phyloP scores from a whole-genome alignment of 257 asterid genomes.

The Cinchona pubescens region DNA sequence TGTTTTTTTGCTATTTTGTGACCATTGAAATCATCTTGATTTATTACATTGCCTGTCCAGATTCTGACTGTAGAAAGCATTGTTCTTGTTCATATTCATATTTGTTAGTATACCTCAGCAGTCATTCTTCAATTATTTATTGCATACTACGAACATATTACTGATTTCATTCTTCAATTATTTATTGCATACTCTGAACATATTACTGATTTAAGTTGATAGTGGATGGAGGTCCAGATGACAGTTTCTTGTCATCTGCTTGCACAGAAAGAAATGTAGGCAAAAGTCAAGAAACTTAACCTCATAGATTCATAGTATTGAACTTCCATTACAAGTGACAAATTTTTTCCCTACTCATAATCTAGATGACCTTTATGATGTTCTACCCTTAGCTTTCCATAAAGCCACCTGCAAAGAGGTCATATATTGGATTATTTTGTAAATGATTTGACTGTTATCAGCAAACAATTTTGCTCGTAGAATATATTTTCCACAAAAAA shows the following conservation, averaged over 20 bases:
- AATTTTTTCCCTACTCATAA: too few species aligned
- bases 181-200: background rate
- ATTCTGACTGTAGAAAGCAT: background rate
- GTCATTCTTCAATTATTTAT: background rate
- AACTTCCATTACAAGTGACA: too few species aligned
- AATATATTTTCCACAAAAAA: constrained; percentile 13
- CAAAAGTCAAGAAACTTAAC: too few species aligned
- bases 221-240: too few species aligned
- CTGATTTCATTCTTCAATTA: background rate
- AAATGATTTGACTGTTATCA: too few species aligned
- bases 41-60: background rate
- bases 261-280: too few species aligned
- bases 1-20: constrained; percentile 3
- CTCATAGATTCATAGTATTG: too few species aligned
- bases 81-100: background rate
- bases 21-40: background rate
- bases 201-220: background rate
- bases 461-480: too few species aligned
- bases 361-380: too few species aligned
- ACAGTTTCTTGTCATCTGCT: constrained; percentile 15
- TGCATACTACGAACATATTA: background rate
- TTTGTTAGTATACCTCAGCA: background rate
- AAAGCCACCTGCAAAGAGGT: too few species aligned
- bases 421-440: too few species aligned
- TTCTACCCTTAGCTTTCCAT: too few species aligned